These are phyloP conservation scores for Kodamaea sp. DNA, from an alignment of 1,139 yeast genomes.

Conservation along the genomic window DNA sequence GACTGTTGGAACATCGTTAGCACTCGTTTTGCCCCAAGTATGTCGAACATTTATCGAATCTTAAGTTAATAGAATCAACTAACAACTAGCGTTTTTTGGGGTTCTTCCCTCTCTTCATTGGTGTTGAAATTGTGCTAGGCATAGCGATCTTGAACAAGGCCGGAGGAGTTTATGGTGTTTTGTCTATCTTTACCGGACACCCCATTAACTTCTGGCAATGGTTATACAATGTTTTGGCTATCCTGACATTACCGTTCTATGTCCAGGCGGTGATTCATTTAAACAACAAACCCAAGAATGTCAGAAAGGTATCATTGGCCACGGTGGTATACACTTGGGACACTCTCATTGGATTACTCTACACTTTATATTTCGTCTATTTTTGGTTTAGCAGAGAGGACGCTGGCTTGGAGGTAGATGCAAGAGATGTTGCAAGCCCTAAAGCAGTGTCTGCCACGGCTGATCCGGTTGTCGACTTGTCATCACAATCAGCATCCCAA, in stretches of 20 bases:
- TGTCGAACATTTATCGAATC: conserved; percentile 14
- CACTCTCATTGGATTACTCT: conserved; percentile 63
- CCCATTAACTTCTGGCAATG: conserved; percentile 83
- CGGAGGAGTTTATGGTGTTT: conserved; percentile 83
- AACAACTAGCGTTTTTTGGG: conserved; percentile 52
- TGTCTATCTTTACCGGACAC: conserved; percentile 87
- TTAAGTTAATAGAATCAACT: too few species aligned
- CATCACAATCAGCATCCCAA: conserved; percentile 65
- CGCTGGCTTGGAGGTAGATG: conserved; percentile 8
- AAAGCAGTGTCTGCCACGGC: conserved; percentile 12
- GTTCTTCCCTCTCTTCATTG: conserved; percentile 75
- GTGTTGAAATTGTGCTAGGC: conserved; percentile 83
- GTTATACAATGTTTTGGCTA: conserved; percentile 71
- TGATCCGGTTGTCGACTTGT: conserved; percentile 13
- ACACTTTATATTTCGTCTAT: conserved; percentile 71
- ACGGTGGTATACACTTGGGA: conserved; percentile 67
- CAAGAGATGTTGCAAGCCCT: conserved; percentile 2
- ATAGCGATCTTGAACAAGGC: conserved; percentile 83
- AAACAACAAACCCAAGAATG: conserved; percentile 30
- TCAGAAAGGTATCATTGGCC: conserved; percentile 55
- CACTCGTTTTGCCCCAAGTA: conserved; percentile 29
- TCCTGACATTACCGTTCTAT: conserved; percentile 66
- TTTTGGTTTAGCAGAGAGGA: conserved; percentile 69
- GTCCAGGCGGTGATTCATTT: conserved; percentile 56
- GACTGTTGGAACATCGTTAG: conserved; percentile 17